Percentiles rank a stretch among this genome's conserved stretches.
phyloP scores from a whole-genome alignment of 2,329 filamentous ascomycete species.

The Scytalidium lignicola region DNA sequence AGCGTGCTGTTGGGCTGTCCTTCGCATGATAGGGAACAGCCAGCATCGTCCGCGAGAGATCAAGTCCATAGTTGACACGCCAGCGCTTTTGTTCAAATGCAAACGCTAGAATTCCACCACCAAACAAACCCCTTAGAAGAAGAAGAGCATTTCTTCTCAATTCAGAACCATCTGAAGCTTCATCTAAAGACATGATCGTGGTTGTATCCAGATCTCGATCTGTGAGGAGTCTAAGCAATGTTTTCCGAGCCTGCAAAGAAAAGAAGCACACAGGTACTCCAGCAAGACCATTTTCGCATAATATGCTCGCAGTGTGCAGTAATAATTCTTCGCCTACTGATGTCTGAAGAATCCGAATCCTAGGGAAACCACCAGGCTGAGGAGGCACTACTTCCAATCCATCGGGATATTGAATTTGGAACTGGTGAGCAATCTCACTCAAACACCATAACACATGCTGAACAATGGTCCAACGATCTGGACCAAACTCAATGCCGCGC shows the following conservation, averaged over 20 bases:
- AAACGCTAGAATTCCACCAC: slow-evolving; percentile 48
- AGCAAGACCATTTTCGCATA: slow-evolving; percentile 39
- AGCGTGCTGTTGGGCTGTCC: slow-evolving; percentile 46
- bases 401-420: slow-evolving; percentile 27
- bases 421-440: slow-evolving; percentile 18
- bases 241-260: not conserved
- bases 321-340: slow-evolving; percentile 28
- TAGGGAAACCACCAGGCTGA: slow-evolving; percentile 37
- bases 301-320: slow-evolving; percentile 28
- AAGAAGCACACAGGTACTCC: slow-evolving; percentile 33
- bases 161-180: not conserved
- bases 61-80: slow-evolving; percentile 59
- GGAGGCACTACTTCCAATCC: slow-evolving; percentile 37
- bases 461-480: slow-evolving; percentile 50
- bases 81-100: slow-evolving; percentile 53
- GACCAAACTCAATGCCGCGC: slow-evolving; percentile 43
- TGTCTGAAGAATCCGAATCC: slow-evolving; percentile 40
- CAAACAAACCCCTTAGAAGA: slow-evolving; percentile 51
- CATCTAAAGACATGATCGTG: not conserved
- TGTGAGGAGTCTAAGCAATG: slow-evolving; percentile 3
- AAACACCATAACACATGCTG: slow-evolving; percentile 48
- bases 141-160: slow-evolving; percentile 33
- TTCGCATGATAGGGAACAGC: slow-evolving; percentile 58
- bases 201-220: not conserved
- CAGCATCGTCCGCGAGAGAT: slow-evolving; percentile 40